Percentiles rank a stretch among this genome's conserved stretches.
Conservation (phyloP, 2,329 filamentous ascomycete genomes). For the Dactylella cylindrospora region DNA sequence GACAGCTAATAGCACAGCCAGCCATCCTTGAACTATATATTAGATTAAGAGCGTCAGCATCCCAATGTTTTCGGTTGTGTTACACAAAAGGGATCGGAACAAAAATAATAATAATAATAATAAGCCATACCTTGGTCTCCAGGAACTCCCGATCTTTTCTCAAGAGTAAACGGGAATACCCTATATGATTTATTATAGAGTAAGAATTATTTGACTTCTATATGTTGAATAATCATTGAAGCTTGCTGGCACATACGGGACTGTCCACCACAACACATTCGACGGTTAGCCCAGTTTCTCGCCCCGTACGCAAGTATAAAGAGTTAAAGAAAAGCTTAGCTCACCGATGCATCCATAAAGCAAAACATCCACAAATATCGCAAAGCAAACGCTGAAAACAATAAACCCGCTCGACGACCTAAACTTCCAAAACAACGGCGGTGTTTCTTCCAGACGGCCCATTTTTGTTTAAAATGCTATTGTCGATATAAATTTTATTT, state of each 20-base stretch:
- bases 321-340: neutral
- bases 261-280: constrained; percentile 18
- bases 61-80: neutral
- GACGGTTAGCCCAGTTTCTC: no score
- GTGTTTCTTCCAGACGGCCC: constrained; percentile 22
- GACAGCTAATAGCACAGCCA: constrained; percentile 34
- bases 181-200: no score
- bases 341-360: constrained; percentile 43
- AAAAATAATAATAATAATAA: no score
- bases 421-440: constrained; percentile 41
- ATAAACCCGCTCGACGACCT: constrained; percentile 41
- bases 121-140: constrained; percentile 40
- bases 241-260: constrained; percentile 43
- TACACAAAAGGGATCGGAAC: neutral
- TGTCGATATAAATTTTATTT: neutral
- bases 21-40: constrained; percentile 38
- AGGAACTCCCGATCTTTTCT: constrained; percentile 30
- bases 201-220: no score
- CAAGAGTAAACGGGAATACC: constrained; percentile 42
- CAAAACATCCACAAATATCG: constrained; percentile 42
- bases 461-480: constrained; percentile 20
- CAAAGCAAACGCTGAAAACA: constrained; percentile 42
- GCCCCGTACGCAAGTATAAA: no score
- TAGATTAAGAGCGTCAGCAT: neutral
- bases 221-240: no score